Evolutionary conservation across 2,329 filamentous ascomycete species (phyloP).

Genomic region (Malbranchea cinnamomea): DNA sequence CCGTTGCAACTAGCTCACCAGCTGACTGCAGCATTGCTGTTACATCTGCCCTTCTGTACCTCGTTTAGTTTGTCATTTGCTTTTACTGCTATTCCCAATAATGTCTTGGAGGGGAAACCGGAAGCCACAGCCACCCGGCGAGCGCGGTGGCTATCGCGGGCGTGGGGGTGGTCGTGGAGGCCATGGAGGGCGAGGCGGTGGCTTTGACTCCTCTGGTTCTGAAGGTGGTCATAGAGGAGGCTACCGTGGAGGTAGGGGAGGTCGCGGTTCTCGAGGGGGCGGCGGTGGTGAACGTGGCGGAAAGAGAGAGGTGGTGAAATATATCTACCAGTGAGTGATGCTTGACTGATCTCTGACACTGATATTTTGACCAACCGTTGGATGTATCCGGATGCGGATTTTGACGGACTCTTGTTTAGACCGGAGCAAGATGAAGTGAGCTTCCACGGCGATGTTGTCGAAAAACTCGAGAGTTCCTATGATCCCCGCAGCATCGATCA

Average conservation of each 20-base stretch:
- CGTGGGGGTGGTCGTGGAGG: constrained; percentile 4
- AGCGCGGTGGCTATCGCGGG: constrained; percentile 4
- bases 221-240: constrained; percentile 12
- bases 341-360: neutral
- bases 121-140: too few relatives aligned
- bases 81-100: too few relatives aligned
- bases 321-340: neutral
- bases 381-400: constrained; percentile 6
- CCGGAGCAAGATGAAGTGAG: too few relatives aligned
- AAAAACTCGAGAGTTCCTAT: neutral
- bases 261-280: constrained; percentile 15
- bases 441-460: too few relatives aligned
- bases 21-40: too few relatives aligned
- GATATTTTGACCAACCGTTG: constrained; percentile 5
- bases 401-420: neutral
- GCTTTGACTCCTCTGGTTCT: constrained; percentile 12
- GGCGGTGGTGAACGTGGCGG: constrained; percentile 18
- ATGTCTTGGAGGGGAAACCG: too few relatives aligned
- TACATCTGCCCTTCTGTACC: too few relatives aligned
- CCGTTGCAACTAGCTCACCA: too few relatives aligned
- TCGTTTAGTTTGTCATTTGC: too few relatives aligned
- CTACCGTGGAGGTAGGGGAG: constrained; percentile 13
- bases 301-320: constrained; percentile 14
- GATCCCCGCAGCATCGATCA: constrained; percentile 6
- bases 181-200: constrained; percentile 12